Evolutionary conservation across 441 rosid species (phyloP), one percentile per base, ranked within the genome.

Genomic region (Manihot esculenta): DNA sequence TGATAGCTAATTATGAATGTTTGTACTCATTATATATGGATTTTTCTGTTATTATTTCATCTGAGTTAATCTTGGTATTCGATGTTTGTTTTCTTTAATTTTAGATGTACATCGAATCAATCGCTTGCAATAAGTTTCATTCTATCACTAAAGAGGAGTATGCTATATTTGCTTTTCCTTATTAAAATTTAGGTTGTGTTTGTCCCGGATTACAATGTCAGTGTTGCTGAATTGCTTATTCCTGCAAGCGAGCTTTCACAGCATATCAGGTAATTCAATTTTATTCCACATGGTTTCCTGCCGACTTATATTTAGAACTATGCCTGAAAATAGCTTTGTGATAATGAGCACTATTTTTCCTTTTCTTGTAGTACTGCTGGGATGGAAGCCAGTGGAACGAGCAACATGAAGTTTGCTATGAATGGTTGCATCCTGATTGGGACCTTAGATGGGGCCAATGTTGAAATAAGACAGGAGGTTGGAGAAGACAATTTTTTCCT

Each of bases 331-430:
- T 35, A 35, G 41, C 4, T 30, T 30, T 30, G 2, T 30, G 35
- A 30, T 4, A 30, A 4, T 54, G 56, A 33, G 27, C 26, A 21
- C 48, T 23, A 57, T 26, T 44, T 13, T 35, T n/a, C 38, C 64
- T 67, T 21, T 66, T 30, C 59, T 33, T 76, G 71, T 76, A 92
- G 99, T 76, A 95, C 98, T 47, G 96, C 98, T 70, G 99, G 99
- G 38, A 95, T 95, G 99, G 99, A 95, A 83, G 99, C 99, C 30
- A 95, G 99, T 79, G 99, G 99, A 80, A 95, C 99, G 66, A 93
- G 99, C 84, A 95, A 95, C 82, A 95, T 95, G 99, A 95, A 95
- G 87, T 95, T 95, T 78, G 80, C 97, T 1, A 93, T 95, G 97
- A 95, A 95, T 70, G 97, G 99, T 54, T 93, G 99, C 76, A 72